Evolutionary conservation across 2,329 filamentous ascomycete genomes (phyloP).

Genomic region (Colletotrichum liaoningense): DNA sequence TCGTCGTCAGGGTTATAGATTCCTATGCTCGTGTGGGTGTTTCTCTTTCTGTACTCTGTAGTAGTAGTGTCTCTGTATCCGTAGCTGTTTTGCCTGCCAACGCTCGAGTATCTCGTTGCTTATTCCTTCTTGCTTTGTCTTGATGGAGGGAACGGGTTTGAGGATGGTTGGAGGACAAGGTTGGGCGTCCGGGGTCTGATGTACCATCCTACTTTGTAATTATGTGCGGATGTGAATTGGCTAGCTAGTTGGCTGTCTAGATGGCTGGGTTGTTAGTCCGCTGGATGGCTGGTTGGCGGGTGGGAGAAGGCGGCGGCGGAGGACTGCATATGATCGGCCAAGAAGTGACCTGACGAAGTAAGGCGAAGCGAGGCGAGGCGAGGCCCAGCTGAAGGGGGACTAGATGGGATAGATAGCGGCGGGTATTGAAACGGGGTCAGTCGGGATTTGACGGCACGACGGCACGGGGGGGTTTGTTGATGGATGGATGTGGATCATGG

Average conservation of each 20-base stretch:
- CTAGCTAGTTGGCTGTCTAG: too few relatives aligned
- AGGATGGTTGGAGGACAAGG: neutral
- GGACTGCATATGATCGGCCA: neutral
- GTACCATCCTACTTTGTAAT: too few relatives aligned
- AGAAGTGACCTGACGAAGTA: neutral
- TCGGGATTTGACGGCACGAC: neutral
- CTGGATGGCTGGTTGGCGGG: neutral
- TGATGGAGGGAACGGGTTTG: neutral
- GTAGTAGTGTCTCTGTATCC: too few relatives aligned
- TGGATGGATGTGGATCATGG: neutral
- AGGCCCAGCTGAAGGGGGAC: neutral
- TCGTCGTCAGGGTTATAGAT: neutral
- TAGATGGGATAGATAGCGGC: neutral
- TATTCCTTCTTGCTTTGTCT: neutral
- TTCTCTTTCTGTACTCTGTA: too few relatives aligned
- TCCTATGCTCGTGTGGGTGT: neutral
- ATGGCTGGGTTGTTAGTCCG: too few relatives aligned
- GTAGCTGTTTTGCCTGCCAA: neutral
- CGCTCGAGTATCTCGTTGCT: neutral
- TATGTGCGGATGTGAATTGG: too few relatives aligned
- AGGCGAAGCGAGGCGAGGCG: neutral
- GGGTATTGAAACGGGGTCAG: too few relatives aligned
- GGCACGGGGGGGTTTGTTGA: neutral
- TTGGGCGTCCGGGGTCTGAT: neutral
- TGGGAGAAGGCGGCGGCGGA: neutral